These are phyloP conservation scores for Tulasnella sp. DNA, from an alignment of 768 basidiomycete species.

Conservation along the genomic window DNA sequence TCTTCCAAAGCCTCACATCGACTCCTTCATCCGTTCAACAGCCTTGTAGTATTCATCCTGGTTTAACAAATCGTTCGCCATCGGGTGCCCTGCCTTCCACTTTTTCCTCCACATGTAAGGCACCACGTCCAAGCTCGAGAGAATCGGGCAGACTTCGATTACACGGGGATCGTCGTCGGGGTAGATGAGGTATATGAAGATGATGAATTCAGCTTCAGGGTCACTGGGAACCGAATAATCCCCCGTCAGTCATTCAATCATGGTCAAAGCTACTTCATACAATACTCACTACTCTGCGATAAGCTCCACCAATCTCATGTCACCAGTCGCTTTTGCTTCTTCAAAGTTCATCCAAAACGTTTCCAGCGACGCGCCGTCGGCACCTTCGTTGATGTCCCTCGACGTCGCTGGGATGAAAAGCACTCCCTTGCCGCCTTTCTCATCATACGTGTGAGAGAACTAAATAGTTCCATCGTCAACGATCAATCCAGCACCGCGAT, in stretches of 20 bases:
- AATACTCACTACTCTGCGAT: conserved; percentile 1
- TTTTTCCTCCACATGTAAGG: not conserved
- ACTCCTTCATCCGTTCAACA: not conserved
- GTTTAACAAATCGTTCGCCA: not conserved
- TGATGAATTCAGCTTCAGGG: not conserved
- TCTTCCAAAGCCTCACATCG: not conserved
- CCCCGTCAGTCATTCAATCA: not conserved
- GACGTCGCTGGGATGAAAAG: conserved; percentile 1
- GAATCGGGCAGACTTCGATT: conserved; percentile 9
- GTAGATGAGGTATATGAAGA: conserved; percentile 1
- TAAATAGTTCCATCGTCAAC: not conserved
- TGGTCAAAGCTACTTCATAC: not conserved
- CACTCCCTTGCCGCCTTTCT: conserved; percentile 6
- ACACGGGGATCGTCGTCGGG: not conserved
- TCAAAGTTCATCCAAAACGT: conserved; percentile 13
- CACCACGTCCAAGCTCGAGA: not conserved
- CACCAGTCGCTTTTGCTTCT: not conserved
- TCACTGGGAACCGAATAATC: not conserved
- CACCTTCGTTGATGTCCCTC: conserved; percentile 9
- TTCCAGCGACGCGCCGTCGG: conserved; percentile 5
- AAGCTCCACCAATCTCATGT: not conserved
- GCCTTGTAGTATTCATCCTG: conserved; percentile 4
- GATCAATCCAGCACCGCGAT: not conserved
- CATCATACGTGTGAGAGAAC: conserved; percentile 9
- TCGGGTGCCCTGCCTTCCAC: conserved; percentile 9